Percentiles rank a stretch among this genome's conserved stretches.
Conservation (phyloP, 2,329 filamentous ascomycete species). For the Fusarium duplospermum region DNA sequence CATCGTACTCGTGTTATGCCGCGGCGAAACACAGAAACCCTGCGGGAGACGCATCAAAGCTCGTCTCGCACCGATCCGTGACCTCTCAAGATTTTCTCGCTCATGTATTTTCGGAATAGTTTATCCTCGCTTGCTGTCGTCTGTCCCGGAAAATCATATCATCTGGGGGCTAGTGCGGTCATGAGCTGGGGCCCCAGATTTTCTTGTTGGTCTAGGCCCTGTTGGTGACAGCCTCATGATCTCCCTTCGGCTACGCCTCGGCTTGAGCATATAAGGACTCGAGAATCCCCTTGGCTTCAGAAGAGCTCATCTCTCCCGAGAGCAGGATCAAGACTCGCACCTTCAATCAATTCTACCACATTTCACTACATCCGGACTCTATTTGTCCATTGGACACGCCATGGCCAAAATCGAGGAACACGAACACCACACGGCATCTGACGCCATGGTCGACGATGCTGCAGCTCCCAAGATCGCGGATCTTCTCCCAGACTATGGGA, state of each 20-base stretch:
- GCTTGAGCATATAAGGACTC: background rate
- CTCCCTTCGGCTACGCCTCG: background rate
- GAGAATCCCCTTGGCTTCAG: background rate
- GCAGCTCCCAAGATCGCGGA: background rate
- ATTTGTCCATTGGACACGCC: background rate
- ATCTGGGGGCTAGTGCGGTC: background rate
- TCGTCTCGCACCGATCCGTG: background rate
- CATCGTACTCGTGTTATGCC: background rate
- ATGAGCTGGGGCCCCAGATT: conserved; percentile 2
- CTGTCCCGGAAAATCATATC: background rate
- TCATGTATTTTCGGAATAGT: background rate
- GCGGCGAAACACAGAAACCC: background rate
- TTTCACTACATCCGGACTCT: background rate
- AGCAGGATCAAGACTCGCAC: background rate
- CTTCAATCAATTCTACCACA: background rate
- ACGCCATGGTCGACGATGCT: background rate
- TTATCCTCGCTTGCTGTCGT: background rate
- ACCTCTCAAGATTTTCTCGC: background rate
- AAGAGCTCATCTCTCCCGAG: background rate
- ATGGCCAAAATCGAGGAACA: background rate
- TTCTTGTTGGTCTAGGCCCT: background rate
- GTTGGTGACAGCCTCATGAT: background rate
- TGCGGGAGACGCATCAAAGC: background rate
- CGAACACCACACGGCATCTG: background rate
- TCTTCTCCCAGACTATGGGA: background rate